phyloP scores from a whole-genome alignment of 2,329 filamentous ascomycete genomes.

The Dactylellina leptospora region DNA sequence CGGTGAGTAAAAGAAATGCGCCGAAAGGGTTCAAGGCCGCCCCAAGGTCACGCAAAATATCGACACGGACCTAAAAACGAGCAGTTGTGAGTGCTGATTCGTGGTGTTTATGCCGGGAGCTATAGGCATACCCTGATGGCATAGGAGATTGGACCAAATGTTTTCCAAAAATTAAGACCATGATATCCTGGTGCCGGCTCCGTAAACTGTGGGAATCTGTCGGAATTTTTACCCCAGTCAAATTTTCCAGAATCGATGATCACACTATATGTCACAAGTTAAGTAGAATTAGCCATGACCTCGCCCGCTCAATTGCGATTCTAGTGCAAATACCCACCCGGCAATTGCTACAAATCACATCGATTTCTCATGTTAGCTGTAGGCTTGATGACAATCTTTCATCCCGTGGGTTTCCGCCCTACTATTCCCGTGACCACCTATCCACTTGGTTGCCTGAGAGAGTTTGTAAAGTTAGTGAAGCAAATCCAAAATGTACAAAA shows the following conservation, averaged over 20 bases:
- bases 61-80: slow-evolving; percentile 69
- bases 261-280: slow-evolving; percentile 77
- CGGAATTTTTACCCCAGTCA: slow-evolving; percentile 85
- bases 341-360: slow-evolving; percentile 23
- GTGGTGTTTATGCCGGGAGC: background rate
- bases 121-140: slow-evolving; percentile 72
- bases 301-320: no score
- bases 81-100: background rate
- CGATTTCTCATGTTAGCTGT: background rate
- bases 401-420: slow-evolving; percentile 59
- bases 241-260: slow-evolving; percentile 91
- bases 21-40: slow-evolving; percentile 85
- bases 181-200: slow-evolving; percentile 90
- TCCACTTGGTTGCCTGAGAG: slow-evolving; percentile 71
- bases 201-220: slow-evolving; percentile 89
- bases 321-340: slow-evolving; percentile 13
- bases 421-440: slow-evolving; percentile 92
- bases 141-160: slow-evolving; percentile 83
- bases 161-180: slow-evolving; percentile 92
- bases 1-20: slow-evolving; percentile 88
- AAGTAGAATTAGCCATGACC: no score
- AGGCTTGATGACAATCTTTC: background rate
- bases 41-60: slow-evolving; percentile 88
- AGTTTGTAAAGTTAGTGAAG: background rate
- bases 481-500: background rate